Evolutionary conservation across 2,329 filamentous ascomycete species (phyloP).

Genomic region (Neofusicoccum sp.): DNA sequence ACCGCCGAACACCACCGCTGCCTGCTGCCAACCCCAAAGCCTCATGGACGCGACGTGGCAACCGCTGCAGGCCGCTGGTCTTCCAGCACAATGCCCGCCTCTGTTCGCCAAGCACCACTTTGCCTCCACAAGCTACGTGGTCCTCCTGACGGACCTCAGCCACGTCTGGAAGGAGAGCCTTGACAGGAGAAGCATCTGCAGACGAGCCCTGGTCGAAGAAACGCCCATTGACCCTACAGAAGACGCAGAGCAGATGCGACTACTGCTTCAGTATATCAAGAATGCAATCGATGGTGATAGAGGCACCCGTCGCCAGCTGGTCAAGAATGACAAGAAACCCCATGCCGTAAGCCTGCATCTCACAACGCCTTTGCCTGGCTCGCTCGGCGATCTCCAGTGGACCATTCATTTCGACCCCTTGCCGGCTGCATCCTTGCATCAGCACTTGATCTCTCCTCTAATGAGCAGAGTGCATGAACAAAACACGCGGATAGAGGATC

Average conservation of each 20-base stretch:
- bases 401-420: constrained; percentile 46
- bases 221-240: constrained; percentile 73
- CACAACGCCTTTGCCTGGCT: constrained; percentile 60
- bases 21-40: neutral
- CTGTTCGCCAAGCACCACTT: constrained; percentile 64
- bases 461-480: constrained; percentile 49
- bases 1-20: neutral
- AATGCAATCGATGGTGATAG: constrained; percentile 45
- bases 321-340: constrained; percentile 2
- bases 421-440: constrained; percentile 42
- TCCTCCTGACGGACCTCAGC: constrained; percentile 69
- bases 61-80: neutral
- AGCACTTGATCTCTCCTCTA: constrained; percentile 54
- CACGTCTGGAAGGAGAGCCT: constrained; percentile 71
- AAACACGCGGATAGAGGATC: constrained; percentile 46
- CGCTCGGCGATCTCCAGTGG: constrained; percentile 65
- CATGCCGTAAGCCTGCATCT: constrained; percentile 46
- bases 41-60: constrained; percentile 4
- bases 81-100: constrained; percentile 46
- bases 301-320: constrained; percentile 40
- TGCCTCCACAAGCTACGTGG: constrained; percentile 56
- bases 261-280: constrained; percentile 64
- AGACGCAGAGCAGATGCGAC: constrained; percentile 62
- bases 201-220: constrained; percentile 60
- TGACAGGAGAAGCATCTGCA: constrained; percentile 60